These are phyloP conservation scores for Arxiozyma bovina DNA, from an alignment of 1,139 yeast species.

Conservation along the genomic window DNA sequence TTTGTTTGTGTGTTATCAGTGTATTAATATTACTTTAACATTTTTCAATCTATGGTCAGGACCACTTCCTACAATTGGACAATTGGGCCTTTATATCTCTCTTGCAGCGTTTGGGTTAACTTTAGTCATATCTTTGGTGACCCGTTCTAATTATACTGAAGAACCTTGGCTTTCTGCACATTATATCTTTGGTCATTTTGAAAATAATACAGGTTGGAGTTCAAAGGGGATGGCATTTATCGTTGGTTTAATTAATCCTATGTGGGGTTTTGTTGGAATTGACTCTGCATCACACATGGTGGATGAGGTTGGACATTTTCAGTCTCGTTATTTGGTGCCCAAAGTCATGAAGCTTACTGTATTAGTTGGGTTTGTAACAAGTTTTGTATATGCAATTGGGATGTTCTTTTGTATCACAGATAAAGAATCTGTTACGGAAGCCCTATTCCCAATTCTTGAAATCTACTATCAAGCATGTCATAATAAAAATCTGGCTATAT, in stretches of 20 bases:
- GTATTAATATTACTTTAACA: constrained; percentile 29
- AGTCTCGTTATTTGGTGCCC: constrained; percentile 45
- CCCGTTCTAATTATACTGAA: constrained; percentile 36
- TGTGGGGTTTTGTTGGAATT: constrained; percentile 53
- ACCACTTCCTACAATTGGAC: constrained; percentile 34
- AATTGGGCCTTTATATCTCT: constrained; percentile 42
- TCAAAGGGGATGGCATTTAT: constrained; percentile 48
- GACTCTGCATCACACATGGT: constrained; percentile 58
- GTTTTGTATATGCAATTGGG: constrained; percentile 5
- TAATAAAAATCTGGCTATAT: constrained; percentile 45
- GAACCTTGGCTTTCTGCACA: constrained; percentile 36
- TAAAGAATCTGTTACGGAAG: constrained; percentile 37
- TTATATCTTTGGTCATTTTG: constrained; percentile 44
- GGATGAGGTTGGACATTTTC: constrained; percentile 40
- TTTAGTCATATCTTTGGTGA: constrained; percentile 41
- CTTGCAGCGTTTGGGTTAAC: constrained; percentile 41
- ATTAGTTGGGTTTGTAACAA: constrained; percentile 46
- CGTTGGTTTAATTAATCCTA: constrained; percentile 52
- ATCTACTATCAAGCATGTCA: constrained; percentile 51
- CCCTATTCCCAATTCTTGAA: constrained; percentile 49
- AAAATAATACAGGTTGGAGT: constrained; percentile 50
- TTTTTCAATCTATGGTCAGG: constrained; percentile 33
- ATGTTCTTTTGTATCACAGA: constrained; percentile 51
- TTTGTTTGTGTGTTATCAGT: constrained; percentile 40
- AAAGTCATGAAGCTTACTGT: constrained; percentile 50